Percentiles rank a stretch among this genome's conserved stretches.
phyloP scores from a whole-genome alignment of 1,284 basidiomycete genomes.

The Cystobasidiaceae sp. region DNA sequence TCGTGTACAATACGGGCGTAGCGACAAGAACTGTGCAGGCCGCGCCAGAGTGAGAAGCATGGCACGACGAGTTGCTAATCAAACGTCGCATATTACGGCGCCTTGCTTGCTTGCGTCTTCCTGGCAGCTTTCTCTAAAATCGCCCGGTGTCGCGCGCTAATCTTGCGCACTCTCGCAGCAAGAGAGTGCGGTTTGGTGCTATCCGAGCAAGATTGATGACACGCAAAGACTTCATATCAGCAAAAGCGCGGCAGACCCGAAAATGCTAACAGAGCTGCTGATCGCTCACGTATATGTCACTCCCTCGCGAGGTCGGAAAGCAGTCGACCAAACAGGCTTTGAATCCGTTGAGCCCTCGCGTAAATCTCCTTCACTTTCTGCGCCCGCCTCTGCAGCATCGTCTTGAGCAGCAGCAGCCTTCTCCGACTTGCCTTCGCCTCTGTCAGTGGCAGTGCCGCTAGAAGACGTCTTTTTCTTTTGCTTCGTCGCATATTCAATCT shows the following conservation, averaged over 20 bases:
- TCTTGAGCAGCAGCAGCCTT: not conserved
- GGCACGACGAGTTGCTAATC: too few relatives aligned
- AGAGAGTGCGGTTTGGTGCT: not conserved
- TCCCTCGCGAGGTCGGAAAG: too few relatives aligned
- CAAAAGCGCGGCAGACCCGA: too few relatives aligned
- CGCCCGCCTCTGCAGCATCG: not conserved
- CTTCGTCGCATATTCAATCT: not conserved
- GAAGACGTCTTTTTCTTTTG: not conserved
- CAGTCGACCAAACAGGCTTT: too few relatives aligned
- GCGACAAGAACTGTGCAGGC: too few relatives aligned
- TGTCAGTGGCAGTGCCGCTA: not conserved
- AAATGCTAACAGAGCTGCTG: too few relatives aligned
- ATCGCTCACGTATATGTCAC: slow-evolving; percentile 1
- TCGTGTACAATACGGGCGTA: too few relatives aligned
- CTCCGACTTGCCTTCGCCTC: not conserved
- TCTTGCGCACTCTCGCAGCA: not conserved
- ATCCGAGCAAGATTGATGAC: too few relatives aligned
- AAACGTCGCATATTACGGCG: too few relatives aligned
- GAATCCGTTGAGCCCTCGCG: not conserved
- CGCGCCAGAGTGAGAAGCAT: too few relatives aligned
- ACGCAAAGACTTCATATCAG: too few relatives aligned
- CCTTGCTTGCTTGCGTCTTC: too few relatives aligned
- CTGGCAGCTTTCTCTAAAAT: not conserved
- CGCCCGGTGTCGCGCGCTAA: not conserved
- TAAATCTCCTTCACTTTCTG: not conserved